Evolutionary conservation across 108 stramenopile species (phyloP), one percentile per base, ranked within the genome.

Genomic region (Epipyxis sp.): DNA sequence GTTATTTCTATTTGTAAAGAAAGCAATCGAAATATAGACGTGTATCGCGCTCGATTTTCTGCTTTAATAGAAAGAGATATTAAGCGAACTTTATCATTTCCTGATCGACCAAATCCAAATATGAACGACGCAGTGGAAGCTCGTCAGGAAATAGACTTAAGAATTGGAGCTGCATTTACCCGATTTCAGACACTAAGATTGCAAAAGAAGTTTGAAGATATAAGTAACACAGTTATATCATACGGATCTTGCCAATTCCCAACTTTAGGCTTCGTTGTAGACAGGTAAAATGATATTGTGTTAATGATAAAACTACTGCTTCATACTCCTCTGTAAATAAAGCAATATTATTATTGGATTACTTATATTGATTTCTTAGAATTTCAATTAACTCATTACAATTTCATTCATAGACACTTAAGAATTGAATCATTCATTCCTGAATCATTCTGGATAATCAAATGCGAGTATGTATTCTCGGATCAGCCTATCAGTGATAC

Each of bases 231-330:
- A 6, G 89, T 94, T 0, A 77, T 98, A n/a, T 87, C 87, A 27
- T 98, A 96, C 79, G 97, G 97, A 0, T 95, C 97, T 10, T 98
- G 97, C 80, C 98, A 98, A 79, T 95, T 96, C 13, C 97, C 97
- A 0, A 97, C 95, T 0, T 80, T 98, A 39, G 95, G 96, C 16
- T 98, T 98, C 78, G 91, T 94, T 50, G 97, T 95, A 0, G 91
- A 85, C 1, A 90, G 91, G 78, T 86, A 90, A 2, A 87, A 90
- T 43, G 76, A 77, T 0, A 61, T 91, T 29, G 71, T 91, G 1
- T 59, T 69, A 42, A 83, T 79, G 39, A 67, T 98, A 43, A 79
- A 50, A 87, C 83, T n/a, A n/a, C n/a, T n/a, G n/a, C n/a, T n/a
- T n/a, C n/a, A n/a, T n/a, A n/a, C n/a, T n/a, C n/a, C n/a, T n/a